Percentiles rank a stretch among this genome's conserved stretches.
Evolutionary conservation across 2,329 filamentous ascomycete species (phyloP).

Genomic region (Cryphonectria radicalis): DNA sequence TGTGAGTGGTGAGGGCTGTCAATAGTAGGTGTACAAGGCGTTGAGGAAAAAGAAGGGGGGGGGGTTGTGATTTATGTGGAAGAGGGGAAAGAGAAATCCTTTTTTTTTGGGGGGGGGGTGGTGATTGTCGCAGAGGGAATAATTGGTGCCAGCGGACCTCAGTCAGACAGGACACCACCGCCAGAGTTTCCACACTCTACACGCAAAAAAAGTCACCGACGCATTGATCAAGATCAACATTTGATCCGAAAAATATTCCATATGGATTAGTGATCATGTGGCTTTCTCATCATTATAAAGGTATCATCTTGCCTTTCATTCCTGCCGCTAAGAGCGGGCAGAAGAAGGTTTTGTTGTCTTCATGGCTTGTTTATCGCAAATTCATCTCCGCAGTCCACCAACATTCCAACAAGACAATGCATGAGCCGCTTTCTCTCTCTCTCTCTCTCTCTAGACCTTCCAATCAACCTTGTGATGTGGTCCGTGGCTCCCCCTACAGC

Average conservation of each 20-base stretch:
- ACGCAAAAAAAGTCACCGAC: not conserved
- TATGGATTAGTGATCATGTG: not conserved
- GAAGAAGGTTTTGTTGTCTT: constrained; percentile 1
- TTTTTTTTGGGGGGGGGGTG: not conserved
- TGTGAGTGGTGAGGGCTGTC: not conserved
- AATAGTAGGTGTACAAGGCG: not conserved
- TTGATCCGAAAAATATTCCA: not conserved
- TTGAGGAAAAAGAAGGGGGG: not conserved
- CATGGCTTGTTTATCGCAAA: not conserved
- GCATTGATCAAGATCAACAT: not conserved
- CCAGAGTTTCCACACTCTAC: no score
- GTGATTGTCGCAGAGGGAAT: not conserved
- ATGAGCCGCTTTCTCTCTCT: not conserved
- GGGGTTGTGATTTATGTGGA: not conserved
- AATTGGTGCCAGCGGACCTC: not conserved
- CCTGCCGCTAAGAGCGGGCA: constrained; percentile 1
- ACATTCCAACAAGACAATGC: not conserved
- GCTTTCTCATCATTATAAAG: constrained; percentile 8
- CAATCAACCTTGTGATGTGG: not conserved
- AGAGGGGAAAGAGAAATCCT: not conserved
- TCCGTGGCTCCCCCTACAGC: not conserved
- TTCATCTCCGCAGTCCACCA: not conserved
- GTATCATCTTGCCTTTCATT: constrained; percentile 7
- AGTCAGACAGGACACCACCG: not conserved
- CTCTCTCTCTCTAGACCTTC: not conserved